A percentile compares a stretch with the other conserved stretches of the same genome.
These are phyloP conservation scores for Pelomyxa schiedti DNA, from an alignment of 78 protist genomes.

Conservation along the genomic window DNA sequence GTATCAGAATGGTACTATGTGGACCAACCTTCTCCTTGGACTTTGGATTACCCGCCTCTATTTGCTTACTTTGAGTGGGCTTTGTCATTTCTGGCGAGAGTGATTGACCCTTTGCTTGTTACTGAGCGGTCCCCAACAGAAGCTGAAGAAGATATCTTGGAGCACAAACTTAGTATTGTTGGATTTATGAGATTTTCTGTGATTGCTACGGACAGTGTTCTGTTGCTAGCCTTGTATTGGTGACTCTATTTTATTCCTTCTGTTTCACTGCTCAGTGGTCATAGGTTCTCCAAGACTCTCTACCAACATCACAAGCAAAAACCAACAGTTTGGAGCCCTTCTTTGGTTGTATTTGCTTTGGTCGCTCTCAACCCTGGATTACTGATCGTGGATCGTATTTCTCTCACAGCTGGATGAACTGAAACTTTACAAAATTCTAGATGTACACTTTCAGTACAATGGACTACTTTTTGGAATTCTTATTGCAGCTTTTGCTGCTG, in stretches of 20 bases:
- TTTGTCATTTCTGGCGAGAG: slow-evolving; percentile 6
- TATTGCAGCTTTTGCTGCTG: slow-evolving; percentile 2
- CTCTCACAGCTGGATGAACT: background rate
- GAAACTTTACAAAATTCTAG: background rate
- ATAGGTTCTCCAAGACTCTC: too few species aligned
- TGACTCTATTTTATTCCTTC: too few species aligned
- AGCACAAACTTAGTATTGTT: too few species aligned
- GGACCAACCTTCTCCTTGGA: slow-evolving; percentile 39
- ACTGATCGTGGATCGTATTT: slow-evolving; percentile 42
- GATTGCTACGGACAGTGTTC: too few species aligned
- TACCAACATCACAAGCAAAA: too few species aligned
- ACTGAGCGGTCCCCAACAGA: too few species aligned
- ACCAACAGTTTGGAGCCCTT: too few species aligned
- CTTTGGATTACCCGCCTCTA: slow-evolving; percentile 87
- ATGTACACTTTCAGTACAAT: slow-evolving; percentile 74
- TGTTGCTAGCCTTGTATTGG: too few species aligned
- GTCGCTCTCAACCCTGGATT: slow-evolving; percentile 27
- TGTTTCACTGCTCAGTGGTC: too few species aligned
- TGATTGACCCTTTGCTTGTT: background rate
- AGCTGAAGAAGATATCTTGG: too few species aligned
- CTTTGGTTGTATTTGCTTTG: too few species aligned
- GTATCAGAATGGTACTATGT: slow-evolving; percentile 51
- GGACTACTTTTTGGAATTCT: slow-evolving; percentile 46
- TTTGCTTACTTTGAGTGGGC: slow-evolving; percentile 74
- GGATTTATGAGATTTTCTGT: too few species aligned